A percentile compares a stretch with the other conserved stretches of the same genome.
Conservation (phyloP, 805 yeast genomes). For the Ascoidea rubescens region DNA sequence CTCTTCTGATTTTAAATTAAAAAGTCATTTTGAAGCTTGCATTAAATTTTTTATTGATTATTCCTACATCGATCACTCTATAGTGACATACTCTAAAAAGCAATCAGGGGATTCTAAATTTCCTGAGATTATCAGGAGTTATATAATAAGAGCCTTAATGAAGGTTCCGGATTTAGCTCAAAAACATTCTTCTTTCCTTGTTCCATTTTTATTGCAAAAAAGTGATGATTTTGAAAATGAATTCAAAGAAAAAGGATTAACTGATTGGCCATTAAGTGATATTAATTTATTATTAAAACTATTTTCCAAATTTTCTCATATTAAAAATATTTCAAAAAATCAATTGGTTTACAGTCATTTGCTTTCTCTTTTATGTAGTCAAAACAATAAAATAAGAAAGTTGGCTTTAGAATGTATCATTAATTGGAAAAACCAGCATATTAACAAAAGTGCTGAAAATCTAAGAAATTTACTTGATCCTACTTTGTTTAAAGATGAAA, state of each 20-base stretch:
- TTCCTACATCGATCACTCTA: constrained; percentile 19
- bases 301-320: constrained; percentile 49
- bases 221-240: constrained; percentile 16
- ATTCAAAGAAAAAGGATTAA: constrained; percentile 9
- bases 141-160: constrained; percentile 42
- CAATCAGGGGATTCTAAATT: constrained; percentile 23
- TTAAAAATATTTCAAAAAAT: constrained; percentile 38
- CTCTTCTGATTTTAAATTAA: constrained; percentile 25
- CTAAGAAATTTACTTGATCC: constrained; percentile 70
- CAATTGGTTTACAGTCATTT: constrained; percentile 40
- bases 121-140: constrained; percentile 35
- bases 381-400: constrained; percentile 49
- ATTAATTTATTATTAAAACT: constrained; percentile 44
- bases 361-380: constrained; percentile 44
- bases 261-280: constrained; percentile 35
- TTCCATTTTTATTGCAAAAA: constrained; percentile 39
- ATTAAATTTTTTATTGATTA: constrained; percentile 20
- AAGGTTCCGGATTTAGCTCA: constrained; percentile 62
- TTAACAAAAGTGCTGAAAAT: constrained; percentile 60
- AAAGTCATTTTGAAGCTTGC: constrained; percentile 22
- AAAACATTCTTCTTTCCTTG: constrained; percentile 36
- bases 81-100: constrained; percentile 23
- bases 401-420: constrained; percentile 58
- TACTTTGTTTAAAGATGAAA: constrained; percentile 72
- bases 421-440: constrained; percentile 41